Conservation (phyloP, 129 eudicot genomes). For the Erigeron canadensis region DNA sequence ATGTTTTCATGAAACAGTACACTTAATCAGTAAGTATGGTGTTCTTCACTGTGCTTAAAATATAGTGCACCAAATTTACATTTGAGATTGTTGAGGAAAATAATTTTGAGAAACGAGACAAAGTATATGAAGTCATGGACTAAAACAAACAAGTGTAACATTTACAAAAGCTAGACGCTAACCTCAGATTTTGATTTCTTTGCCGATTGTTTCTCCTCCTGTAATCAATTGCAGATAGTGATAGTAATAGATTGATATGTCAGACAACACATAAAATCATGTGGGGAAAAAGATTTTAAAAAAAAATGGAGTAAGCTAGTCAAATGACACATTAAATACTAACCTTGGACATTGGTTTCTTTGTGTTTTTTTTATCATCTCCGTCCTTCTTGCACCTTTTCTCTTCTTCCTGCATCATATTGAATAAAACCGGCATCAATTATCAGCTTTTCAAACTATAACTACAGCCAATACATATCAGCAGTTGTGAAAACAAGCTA, state of each 20-base stretch:
- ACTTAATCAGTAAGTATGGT: no score
- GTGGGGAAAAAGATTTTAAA: no score
- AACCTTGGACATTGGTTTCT: constrained; percentile 22
- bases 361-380: constrained; percentile 19
- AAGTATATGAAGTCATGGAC: background rate
- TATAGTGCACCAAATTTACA: background rate
- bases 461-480: background rate
- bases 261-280: background rate
- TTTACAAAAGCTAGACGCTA: constrained; percentile 4
- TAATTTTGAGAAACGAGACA: background rate
- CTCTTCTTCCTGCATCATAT: constrained; percentile 24
- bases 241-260: background rate
- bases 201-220: constrained; percentile 21
- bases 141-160: background rate
- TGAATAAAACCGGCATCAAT: background rate
- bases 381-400: constrained; percentile 21
- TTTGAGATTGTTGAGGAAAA: background rate
- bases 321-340: background rate
- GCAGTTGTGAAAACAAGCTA: background rate
- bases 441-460: background rate
- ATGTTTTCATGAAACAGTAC: background rate
- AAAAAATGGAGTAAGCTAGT: background rate
- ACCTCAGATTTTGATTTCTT: constrained; percentile 41
- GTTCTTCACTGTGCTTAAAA: background rate
- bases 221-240: background rate